Percentiles rank a stretch among this genome's conserved stretches.
These are phyloP conservation scores for Phytophthora constricta DNA, from an alignment of 352 stramenopile genomes.

Conservation along the genomic window DNA sequence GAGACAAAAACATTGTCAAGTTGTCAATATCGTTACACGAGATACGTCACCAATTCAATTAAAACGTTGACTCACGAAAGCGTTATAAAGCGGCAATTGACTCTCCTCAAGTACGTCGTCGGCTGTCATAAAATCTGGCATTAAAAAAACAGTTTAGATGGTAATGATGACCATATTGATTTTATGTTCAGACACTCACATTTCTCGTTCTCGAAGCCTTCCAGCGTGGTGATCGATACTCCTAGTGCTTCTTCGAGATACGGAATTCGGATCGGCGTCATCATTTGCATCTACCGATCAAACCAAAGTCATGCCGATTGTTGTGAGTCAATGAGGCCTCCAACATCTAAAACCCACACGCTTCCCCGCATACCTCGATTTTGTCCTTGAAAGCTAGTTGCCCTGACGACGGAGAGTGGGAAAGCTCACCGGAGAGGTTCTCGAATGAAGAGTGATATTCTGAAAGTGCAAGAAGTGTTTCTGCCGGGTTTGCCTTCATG, in stretches of 20 bases:
- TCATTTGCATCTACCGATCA: constrained; percentile 79
- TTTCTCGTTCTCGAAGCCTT: constrained; percentile 86
- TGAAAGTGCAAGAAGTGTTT: constrained; percentile 80
- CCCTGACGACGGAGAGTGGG: constrained; percentile 27
- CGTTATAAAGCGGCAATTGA: constrained; percentile 80
- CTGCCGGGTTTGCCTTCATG: constrained; percentile 82
- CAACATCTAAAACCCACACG: not conserved
- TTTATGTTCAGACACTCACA: constrained; percentile 37
- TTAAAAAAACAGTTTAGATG: not conserved
- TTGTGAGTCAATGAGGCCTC: not conserved
- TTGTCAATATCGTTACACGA: constrained; percentile 1
- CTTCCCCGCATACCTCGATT: constrained; percentile 65
- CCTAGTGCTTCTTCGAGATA: constrained; percentile 84
- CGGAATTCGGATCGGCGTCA: constrained; percentile 88
- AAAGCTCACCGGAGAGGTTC: constrained; percentile 48
- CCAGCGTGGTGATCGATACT: constrained; percentile 75
- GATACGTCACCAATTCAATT: not conserved
- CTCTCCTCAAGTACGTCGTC: constrained; percentile 87
- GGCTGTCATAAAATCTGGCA: constrained; percentile 81
- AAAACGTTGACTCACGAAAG: constrained; percentile 62
- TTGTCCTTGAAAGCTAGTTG: constrained; percentile 77
- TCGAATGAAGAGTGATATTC: constrained; percentile 88
- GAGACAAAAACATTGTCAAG: constrained; percentile 9
- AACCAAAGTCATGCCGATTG: too few species aligned
- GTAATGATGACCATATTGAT: not conserved